Percentiles rank a stretch among this genome's conserved stretches.
Conservation (phyloP, 495 filamentous ascomycete species). For the Neurospora sp. region DNA sequence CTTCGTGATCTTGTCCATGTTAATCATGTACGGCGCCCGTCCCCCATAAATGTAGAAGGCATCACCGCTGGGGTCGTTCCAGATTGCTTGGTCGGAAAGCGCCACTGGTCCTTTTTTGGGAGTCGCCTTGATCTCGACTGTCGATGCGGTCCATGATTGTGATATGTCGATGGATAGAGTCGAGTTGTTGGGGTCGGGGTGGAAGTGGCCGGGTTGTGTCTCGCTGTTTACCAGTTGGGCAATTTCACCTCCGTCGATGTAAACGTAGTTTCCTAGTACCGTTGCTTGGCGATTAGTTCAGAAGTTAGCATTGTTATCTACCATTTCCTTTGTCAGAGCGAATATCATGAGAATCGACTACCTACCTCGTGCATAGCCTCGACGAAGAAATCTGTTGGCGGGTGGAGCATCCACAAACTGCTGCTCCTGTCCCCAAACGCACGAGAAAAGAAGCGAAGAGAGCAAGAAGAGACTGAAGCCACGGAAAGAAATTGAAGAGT, state of each 20-base stretch:
- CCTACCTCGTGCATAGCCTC: neutral
- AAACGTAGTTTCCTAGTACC: conserved; percentile 12
- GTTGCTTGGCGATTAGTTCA: too few species aligned
- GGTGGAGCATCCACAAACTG: neutral
- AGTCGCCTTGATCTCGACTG: conserved; percentile 16
- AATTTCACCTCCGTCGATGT: conserved; percentile 12
- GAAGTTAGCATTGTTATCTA: too few species aligned
- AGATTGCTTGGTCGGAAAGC: conserved; percentile 14
- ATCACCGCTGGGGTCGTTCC: conserved; percentile 13
- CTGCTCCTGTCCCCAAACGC: neutral
- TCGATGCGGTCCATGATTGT: conserved; percentile 23
- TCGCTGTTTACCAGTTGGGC: conserved; percentile 3
- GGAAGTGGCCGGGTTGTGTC: neutral
- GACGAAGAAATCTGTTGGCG: neutral
- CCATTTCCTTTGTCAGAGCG: too few species aligned
- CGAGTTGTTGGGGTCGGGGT: neutral
- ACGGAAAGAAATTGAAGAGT: neutral
- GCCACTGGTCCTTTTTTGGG: conserved; percentile 2
- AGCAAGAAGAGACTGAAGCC: neutral
- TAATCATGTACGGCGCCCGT: conserved; percentile 1
- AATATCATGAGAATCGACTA: neutral
- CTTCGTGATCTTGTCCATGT: conserved; percentile 4
- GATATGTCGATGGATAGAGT: conserved; percentile 21
- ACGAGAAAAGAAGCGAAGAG: neutral
- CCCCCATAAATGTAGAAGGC: conserved; percentile 29